phyloP scores from a whole-genome alignment of 2,329 filamentous ascomycete genomes.

The Elsinoe australis region DNA sequence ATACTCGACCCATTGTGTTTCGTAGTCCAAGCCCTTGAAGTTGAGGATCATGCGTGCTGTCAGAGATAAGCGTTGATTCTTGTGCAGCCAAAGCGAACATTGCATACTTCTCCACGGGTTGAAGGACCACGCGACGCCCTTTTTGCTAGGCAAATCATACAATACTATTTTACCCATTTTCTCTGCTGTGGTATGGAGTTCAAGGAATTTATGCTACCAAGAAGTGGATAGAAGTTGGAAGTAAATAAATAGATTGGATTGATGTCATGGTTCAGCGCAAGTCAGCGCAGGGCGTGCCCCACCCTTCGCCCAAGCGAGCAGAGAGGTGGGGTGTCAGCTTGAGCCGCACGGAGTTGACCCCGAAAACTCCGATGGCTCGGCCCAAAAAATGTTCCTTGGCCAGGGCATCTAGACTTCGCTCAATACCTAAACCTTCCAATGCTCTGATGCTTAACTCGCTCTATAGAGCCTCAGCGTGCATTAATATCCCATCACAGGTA shows the following conservation, averaged over 20 bases:
- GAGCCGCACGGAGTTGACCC: not conserved
- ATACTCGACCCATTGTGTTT: constrained; percentile 63
- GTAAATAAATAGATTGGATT: constrained; percentile 3
- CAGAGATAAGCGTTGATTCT: not conserved
- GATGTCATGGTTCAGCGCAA: constrained; percentile 1
- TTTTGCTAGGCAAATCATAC: constrained; percentile 55
- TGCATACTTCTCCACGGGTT: constrained; percentile 65
- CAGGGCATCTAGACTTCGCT: no score
- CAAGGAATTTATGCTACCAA: not conserved
- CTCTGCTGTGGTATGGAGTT: not conserved
- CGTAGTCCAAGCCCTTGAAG: constrained; percentile 60
- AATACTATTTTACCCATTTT: constrained; percentile 41
- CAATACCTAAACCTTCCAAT: no score
- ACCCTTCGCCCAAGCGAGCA: not conserved
- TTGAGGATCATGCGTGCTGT: constrained; percentile 58
- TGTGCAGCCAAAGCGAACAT: no score
- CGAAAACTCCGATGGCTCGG: no score
- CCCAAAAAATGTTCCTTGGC: no score
- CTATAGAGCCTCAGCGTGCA: no score
- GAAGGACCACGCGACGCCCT: constrained; percentile 51
- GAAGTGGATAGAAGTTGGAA: not conserved
- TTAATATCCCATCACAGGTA: no score
- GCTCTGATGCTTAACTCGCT: no score
- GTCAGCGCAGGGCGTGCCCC: constrained; percentile 4
- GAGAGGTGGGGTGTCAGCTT: no score